Evolutionary conservation across 495 filamentous ascomycete genomes (phyloP), one percentile per base, ranked within the genome.

Genomic region (Margaritispora aquatica): DNA sequence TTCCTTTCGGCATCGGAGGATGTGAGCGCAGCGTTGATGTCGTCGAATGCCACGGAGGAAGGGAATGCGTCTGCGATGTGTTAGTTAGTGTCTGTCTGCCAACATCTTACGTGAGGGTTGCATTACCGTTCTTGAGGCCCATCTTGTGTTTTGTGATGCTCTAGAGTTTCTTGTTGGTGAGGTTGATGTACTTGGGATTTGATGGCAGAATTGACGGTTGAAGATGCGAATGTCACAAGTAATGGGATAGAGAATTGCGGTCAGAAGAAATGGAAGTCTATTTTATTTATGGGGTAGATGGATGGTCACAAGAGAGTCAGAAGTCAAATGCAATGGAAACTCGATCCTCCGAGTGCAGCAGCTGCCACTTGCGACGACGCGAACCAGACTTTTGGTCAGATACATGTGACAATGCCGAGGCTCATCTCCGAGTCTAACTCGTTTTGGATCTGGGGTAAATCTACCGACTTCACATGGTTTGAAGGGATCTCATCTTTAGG

Each of bases 1-100:
- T 95, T 89, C 66, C 86, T 85, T 74, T 89, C 88, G 58, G 82
- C 83, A 17, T 85, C 82, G 69, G 83, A 82, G 59, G 80, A 72
- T 60, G 79, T 74, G 62, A 97, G 86, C 50, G 89, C 83, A 60
- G 74, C 64, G 74, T 88, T 82, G 81, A 98, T 96, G 66, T 76
- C 77, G 70, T 98, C 94, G 75, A 98, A 98, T 61, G 92, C 89
- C 49, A 75, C 84, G 52, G 92, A 97, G 63, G 94, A 87, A 55
- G 95, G 94, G 77, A 95, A 96, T 59, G 84, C 83, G 76, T 84
- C 92, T 96, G 66, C 52, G 31, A 24, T n/a, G 4, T 0, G 29
- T 5, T 34, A 10, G 51, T 63, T 26, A 54, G 27, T 20, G 47
- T 44, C 38, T n/a, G 19, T 34, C 15, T 5, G n/a, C n/a, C n/a